Evolutionary conservation across 225 moss, liverwort and hornwort genomes (phyloP).

Genomic region (Pseudoscleropodium purum): DNA sequence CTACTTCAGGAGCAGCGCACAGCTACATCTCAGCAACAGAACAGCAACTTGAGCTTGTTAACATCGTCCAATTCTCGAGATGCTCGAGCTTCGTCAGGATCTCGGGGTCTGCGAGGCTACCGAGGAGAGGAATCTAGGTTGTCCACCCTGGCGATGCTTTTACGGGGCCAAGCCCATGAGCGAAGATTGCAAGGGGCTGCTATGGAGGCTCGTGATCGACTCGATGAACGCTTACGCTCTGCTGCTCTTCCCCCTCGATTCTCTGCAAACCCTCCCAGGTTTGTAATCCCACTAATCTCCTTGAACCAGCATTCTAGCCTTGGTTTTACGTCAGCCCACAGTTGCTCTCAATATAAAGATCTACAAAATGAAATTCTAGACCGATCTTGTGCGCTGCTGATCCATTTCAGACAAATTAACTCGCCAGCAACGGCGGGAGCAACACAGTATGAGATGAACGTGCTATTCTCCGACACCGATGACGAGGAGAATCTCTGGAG

Average conservation of each 20-base stretch:
- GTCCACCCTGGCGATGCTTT: conserved; percentile 52
- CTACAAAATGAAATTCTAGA: not conserved
- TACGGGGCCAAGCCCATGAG: conserved; percentile 51
- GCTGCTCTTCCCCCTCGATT: conserved; percentile 50
- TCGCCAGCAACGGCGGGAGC: not conserved
- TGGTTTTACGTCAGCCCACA: not conserved
- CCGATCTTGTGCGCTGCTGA: not conserved
- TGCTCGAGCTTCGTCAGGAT: conserved; percentile 18
- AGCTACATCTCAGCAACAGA: conserved; percentile 44
- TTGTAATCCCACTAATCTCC: not conserved
- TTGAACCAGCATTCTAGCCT: not conserved
- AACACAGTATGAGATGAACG: conserved; percentile 42
- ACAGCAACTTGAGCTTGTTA: conserved; percentile 40
- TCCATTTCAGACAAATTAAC: conserved; percentile 28
- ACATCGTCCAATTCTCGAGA: conserved; percentile 35
- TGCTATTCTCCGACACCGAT: conserved; percentile 59
- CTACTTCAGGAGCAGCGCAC: conserved; percentile 80
- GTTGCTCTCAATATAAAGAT: not conserved
- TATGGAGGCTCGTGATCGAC: conserved; percentile 78
- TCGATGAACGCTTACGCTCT: conserved; percentile 80
- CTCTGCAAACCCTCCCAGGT: conserved; percentile 44
- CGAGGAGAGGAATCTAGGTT: conserved; percentile 58
- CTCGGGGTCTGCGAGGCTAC: conserved; percentile 31
- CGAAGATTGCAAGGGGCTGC: conserved; percentile 64
- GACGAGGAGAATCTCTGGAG: conserved; percentile 82